A percentile compares a stretch with the other conserved stretches of the same genome.
These are phyloP conservation scores for Gryganskiella cystojenkinii DNA, from an alignment of 192 early-diverging fungal genomes.

Conservation along the genomic window DNA sequence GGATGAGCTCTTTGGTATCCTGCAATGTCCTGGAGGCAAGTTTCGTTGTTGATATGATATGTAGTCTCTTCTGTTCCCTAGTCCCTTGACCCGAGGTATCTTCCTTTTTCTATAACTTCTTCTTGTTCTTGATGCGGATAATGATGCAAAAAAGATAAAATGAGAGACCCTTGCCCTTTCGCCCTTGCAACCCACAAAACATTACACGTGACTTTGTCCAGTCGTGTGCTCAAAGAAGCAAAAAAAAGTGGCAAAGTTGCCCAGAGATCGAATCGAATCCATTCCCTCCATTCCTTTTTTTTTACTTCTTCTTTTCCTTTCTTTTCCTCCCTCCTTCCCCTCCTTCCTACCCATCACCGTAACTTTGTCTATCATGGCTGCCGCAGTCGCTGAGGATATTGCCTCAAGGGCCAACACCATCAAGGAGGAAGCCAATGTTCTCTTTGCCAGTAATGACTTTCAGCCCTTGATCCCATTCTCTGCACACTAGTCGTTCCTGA, in stretches of 20 bases:
- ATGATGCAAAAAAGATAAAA: too few species aligned
- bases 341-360: neutral
- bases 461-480: neutral
- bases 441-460: conserved; percentile 63
- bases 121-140: too few species aligned
- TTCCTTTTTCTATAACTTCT: too few species aligned
- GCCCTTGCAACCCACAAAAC: too few species aligned
- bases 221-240: too few species aligned
- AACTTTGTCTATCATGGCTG: conserved; percentile 14
- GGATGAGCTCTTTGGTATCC: neutral
- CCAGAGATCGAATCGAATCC: neutral
- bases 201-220: too few species aligned
- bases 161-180: too few species aligned
- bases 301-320: neutral
- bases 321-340: neutral
- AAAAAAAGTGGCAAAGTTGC: neutral
- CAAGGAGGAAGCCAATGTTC: conserved; percentile 76
- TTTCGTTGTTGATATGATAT: too few species aligned
- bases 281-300: neutral
- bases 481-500: neutral
- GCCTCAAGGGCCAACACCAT: conserved; percentile 59
- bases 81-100: too few species aligned
- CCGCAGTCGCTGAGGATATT: conserved; percentile 51
- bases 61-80: too few species aligned
- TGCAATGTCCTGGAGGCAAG: too few species aligned